Evolutionary conservation across 1,284 basidiomycete species (phyloP).

Genomic region (Trichosporon coremiiforme): DNA sequence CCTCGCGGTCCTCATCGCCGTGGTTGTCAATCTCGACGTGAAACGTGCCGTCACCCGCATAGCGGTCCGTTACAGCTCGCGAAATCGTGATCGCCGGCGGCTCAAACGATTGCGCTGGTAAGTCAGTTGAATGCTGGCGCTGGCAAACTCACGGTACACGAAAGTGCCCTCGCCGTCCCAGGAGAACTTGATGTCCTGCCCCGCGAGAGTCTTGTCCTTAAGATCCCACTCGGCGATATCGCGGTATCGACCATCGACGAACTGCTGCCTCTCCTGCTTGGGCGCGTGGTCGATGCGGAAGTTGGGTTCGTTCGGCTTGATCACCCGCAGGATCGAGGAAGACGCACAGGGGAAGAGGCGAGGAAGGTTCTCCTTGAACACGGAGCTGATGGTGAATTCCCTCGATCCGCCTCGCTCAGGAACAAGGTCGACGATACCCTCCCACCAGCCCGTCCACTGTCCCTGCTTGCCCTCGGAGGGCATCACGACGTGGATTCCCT

Average conservation of each 20-base stretch:
- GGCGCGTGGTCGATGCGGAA: conserved; percentile 27
- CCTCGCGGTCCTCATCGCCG: conserved; percentile 59
- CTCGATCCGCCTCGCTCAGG: conserved; percentile 63
- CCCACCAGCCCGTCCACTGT: conserved; percentile 72
- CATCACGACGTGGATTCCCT: conserved; percentile 54
- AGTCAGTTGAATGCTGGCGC: not conserved
- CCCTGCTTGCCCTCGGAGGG: conserved; percentile 36
- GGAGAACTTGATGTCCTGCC: conserved; percentile 45
- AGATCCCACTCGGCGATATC: conserved; percentile 57
- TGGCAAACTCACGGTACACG: conserved; percentile 49
- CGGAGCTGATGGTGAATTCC: conserved; percentile 71
- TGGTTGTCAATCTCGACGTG: conserved; percentile 71
- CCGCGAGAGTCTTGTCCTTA: conserved; percentile 26
- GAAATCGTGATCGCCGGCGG: conserved; percentile 65
- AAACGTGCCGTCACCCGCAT: conserved; percentile 75
- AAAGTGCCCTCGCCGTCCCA: conserved; percentile 58
- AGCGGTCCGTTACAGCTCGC: conserved; percentile 72
- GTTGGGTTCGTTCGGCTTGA: conserved; percentile 33
- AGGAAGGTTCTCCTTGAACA: conserved; percentile 71
- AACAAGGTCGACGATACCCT: conserved; percentile 78
- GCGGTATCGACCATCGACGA: conserved; percentile 43
- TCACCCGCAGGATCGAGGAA: conserved; percentile 55
- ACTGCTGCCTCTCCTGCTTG: conserved; percentile 22
- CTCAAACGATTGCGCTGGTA: conserved; percentile 36
- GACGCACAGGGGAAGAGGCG: conserved; percentile 63